Evolutionary conservation across 768 basidiomycete genomes (phyloP).

Genomic region (Inosperma sp.): DNA sequence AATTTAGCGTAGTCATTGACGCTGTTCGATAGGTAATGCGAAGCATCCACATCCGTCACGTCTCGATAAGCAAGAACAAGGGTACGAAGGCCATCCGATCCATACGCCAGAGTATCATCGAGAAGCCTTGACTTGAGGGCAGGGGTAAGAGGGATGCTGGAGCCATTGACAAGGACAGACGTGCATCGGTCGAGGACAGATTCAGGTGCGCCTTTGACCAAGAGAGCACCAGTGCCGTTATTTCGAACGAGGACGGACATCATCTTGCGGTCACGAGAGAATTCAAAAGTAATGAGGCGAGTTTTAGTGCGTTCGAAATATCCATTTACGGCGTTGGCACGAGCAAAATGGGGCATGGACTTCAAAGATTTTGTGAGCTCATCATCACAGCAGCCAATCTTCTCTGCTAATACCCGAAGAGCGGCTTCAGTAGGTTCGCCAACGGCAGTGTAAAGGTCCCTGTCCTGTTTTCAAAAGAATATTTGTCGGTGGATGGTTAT

Average conservation of each 20-base stretch:
- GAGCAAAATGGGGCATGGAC: conserved; percentile 49
- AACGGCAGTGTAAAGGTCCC: conserved; percentile 70
- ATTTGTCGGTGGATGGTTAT: neutral
- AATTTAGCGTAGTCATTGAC: conserved; percentile 83
- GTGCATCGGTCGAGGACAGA: conserved; percentile 88
- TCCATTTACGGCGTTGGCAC: conserved; percentile 83
- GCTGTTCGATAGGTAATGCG: conserved; percentile 78
- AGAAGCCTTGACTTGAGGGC: conserved; percentile 57
- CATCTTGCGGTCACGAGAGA: conserved; percentile 97
- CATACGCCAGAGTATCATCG: conserved; percentile 66
- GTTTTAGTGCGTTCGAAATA: conserved; percentile 70
- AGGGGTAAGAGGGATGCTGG: conserved; percentile 59
- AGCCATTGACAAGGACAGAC: conserved; percentile 61
- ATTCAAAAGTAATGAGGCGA: conserved; percentile 92
- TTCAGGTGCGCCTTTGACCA: conserved; percentile 96
- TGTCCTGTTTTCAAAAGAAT: conserved; percentile 66
- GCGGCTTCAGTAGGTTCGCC: conserved; percentile 99
- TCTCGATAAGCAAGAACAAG: conserved; percentile 88
- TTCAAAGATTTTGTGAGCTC: conserved; percentile 54
- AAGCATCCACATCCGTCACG: conserved; percentile 67
- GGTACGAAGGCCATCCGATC: conserved; percentile 78
- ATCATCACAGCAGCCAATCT: conserved; percentile 72
- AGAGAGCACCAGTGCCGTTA: conserved; percentile 67
- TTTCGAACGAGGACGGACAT: conserved; percentile 92
- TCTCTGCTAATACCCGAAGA: conserved; percentile 91